Evolutionary conservation across 345 rosid genomes (phyloP), one percentile per base, ranked within the genome.

Genomic region (Aquilaria malaccensis): DNA sequence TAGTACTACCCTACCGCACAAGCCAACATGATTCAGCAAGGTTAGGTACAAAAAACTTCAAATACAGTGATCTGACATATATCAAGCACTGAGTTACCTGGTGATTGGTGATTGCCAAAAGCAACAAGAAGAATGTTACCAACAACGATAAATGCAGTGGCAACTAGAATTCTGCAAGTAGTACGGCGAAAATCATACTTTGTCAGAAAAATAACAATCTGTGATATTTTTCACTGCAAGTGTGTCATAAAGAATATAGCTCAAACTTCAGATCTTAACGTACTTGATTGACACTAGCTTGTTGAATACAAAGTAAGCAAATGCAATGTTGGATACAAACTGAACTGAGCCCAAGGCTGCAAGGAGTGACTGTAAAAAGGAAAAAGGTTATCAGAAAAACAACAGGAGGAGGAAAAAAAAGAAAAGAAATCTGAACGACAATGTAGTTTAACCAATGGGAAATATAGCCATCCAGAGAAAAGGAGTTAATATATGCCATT

Each of bases 291-390:
- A 76, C 66, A 90, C 97, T 92, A 86, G 86, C 79, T 86, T 87
- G 78, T 88, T 79, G 74, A 94, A 51, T 59, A 87, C 95, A 30
- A 87, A 89, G 83, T 85, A 87, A 62, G 99, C 95, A 74, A 94
- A 94, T 45, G 97, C 97, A 56, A 94, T 94, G 85, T 94, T 94
- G 66, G 99, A 90, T 49, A 90, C 81, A 68, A 94, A 94, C 70
- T 94, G 99, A 79, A 94, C 72, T 33, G 99, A 94, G 59, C 99
- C 99, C 75, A 94, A 82, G 62, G 99, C 99, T 49, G 99, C 99
- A 63, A 94, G 88, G 80, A 94, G 96, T 30, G 99, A 94, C 99
- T 93, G 89, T 78, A 77, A 50, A 67, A 56, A 48, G 70, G 65
- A 68, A 57, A 63, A 54, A 33, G 41, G 63, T 7, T 54, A 30